A percentile compares a stretch with the other conserved stretches of the same genome.
These are phyloP conservation scores for Nitzschia sp. DNA, from an alignment of 108 stramenopile species.

Conservation along the genomic window DNA sequence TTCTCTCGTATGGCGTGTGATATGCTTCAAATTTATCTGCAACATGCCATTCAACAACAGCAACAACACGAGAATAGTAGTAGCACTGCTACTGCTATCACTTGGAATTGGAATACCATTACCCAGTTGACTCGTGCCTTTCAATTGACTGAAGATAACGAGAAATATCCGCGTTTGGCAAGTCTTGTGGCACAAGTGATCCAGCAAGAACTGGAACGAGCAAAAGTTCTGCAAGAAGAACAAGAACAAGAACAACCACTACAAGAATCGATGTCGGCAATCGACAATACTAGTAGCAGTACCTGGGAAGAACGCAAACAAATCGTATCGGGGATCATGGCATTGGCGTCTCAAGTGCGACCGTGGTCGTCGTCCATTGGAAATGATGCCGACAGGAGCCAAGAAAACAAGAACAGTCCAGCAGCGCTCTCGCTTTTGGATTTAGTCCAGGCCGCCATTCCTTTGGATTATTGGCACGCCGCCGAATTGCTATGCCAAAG, in stretches of 20 bases:
- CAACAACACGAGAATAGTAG: not conserved
- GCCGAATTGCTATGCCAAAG: constrained; percentile 63
- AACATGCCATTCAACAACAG: not conserved
- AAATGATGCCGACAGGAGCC: not conserved
- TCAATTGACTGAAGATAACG: constrained; percentile 10
- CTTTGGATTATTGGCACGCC: constrained; percentile 57
- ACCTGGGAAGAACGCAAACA: constrained; percentile 31
- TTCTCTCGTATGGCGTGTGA: not conserved
- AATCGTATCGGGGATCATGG: constrained; percentile 43
- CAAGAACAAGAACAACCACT: too few species aligned
- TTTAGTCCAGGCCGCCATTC: constrained; percentile 50
- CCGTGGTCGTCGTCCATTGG: constrained; percentile 39
- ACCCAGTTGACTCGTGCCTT: constrained; percentile 47
- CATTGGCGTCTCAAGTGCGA: constrained; percentile 51
- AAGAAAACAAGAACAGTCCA: not conserved
- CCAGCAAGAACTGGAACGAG: not conserved
- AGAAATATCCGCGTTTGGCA: not conserved
- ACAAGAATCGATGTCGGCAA: too few species aligned
- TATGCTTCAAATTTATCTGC: constrained; percentile 11
- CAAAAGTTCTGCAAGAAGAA: not conserved
- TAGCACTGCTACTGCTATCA: not conserved
- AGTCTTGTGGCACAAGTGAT: not conserved
- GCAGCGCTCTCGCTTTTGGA: constrained; percentile 26
- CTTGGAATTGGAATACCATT: constrained; percentile 14
- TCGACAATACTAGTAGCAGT: not conserved